Conservation (phyloP, 2,329 filamentous ascomycete genomes). For the Venturia effusa region DNA sequence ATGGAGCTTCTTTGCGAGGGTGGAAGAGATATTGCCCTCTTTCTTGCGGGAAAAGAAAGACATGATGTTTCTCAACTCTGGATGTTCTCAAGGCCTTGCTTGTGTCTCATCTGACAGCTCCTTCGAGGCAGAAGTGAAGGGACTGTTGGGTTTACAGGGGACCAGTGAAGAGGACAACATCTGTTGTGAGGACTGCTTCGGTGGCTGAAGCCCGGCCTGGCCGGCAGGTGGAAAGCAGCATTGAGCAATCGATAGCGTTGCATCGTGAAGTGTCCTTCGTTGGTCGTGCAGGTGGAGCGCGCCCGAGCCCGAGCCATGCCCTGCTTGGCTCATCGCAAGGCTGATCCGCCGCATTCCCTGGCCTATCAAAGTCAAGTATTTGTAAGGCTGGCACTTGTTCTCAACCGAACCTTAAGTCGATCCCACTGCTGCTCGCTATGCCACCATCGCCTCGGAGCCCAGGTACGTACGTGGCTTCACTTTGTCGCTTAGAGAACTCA, state of each 20-base stretch:
- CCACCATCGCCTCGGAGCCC: no score
- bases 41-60: constrained; percentile 4
- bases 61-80: neutral
- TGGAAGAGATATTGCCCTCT: neutral
- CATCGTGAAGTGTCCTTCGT: neutral
- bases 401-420: neutral
- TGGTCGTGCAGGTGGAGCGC: neutral
- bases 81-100: neutral
- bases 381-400: neutral
- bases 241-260: neutral
- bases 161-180: neutral
- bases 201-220: neutral
- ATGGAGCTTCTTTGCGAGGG: constrained; percentile 5
- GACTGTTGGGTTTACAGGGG: neutral
- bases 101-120: no score
- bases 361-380: neutral
- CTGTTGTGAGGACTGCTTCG: neutral
- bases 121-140: neutral
- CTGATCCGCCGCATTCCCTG: neutral
- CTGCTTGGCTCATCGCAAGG: neutral
- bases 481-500: no score
- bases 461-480: no score
- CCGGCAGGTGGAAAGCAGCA: neutral
- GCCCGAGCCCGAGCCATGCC: neutral
- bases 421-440: no score